These are phyloP conservation scores for Metschnikowia gelsemii DNA, from an alignment of 805 yeast species.

Conservation along the genomic window DNA sequence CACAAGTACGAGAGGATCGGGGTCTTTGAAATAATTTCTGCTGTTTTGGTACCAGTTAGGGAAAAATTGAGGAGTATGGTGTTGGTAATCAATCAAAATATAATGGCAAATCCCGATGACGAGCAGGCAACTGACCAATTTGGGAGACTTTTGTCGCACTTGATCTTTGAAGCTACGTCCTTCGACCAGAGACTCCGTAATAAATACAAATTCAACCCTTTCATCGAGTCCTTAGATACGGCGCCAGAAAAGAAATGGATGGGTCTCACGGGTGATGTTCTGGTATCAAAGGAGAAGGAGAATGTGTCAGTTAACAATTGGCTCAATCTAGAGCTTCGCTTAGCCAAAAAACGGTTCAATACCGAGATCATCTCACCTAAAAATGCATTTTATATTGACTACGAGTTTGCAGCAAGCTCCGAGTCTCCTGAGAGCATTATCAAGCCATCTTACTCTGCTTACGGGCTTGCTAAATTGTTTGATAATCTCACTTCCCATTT, in stretches of 20 bases:
- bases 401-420: constrained; percentile 40
- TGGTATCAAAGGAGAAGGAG: constrained; percentile 36
- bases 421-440: constrained; percentile 15
- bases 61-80: constrained; percentile 38
- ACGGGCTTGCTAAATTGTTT: constrained; percentile 54
- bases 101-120: constrained; percentile 20
- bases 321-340: constrained; percentile 52
- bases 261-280: constrained; percentile 46
- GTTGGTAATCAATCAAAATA: constrained; percentile 23
- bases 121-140: constrained; percentile 29
- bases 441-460: constrained; percentile 63
- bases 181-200: constrained; percentile 54
- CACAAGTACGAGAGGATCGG: constrained; percentile 26
- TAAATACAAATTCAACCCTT: constrained; percentile 49
- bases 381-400: constrained; percentile 58
- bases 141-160: constrained; percentile 55
- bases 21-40: constrained; percentile 42
- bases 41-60: constrained; percentile 48
- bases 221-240: constrained; percentile 19
- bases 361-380: constrained; percentile 47
- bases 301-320: constrained; percentile 39
- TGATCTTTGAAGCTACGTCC: constrained; percentile 54
- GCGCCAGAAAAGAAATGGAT: constrained; percentile 41
- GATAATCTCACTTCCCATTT: constrained; percentile 57
- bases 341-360: constrained; percentile 51